These are phyloP conservation scores for Trichoderma semiorbis DNA, from an alignment of 2,329 filamentous ascomycete genomes.

Conservation along the genomic window DNA sequence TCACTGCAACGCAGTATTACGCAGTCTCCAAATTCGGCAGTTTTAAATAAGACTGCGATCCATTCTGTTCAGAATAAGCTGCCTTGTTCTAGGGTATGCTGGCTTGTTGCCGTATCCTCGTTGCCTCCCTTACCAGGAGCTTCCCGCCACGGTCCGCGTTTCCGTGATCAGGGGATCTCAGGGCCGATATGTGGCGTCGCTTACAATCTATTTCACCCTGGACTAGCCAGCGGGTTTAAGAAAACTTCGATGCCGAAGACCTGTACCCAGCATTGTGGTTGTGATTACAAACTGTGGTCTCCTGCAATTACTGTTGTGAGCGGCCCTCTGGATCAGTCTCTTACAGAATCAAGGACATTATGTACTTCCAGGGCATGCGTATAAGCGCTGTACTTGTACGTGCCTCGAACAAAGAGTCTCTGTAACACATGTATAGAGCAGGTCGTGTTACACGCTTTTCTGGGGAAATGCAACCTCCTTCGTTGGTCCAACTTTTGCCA, in stretches of 20 bases:
- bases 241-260: not conserved
- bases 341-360: not conserved
- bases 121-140: not conserved
- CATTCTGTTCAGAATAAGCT: not conserved
- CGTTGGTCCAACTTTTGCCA: not conserved
- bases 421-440: not conserved
- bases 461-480: constrained; percentile 8
- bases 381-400: not conserved
- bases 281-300: not conserved
- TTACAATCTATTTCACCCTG: not conserved
- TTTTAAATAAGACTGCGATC: not conserved
- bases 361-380: not conserved
- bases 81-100: not conserved
- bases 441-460: not conserved
- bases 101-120: not conserved
- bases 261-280: not conserved
- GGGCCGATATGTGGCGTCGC: not conserved
- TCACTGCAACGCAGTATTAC: not conserved
- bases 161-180: not conserved
- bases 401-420: not conserved
- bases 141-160: constrained; percentile 4
- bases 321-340: not conserved
- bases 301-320: not conserved
- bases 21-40: not conserved
- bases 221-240: not conserved